Evolutionary conservation across 2,329 filamentous ascomycete genomes (phyloP).

Genomic region (Penicillium sp.): DNA sequence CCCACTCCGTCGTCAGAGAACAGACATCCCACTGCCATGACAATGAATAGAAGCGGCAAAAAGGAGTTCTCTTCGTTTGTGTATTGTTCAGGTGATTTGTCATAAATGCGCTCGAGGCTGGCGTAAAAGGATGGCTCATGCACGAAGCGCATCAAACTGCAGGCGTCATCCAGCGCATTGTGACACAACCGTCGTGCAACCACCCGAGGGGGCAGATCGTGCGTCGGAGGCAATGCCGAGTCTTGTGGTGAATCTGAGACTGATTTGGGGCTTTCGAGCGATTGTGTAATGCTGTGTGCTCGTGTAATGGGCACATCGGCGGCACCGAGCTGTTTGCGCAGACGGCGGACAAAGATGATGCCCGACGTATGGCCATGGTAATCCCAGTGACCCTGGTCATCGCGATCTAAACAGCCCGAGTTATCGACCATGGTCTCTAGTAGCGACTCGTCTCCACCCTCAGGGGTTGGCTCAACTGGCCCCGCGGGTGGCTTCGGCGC

Average conservation of each 20-base stretch:
- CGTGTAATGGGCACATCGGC: constrained; percentile 54
- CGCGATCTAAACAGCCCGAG: constrained; percentile 85
- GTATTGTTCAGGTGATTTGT: constrained; percentile 62
- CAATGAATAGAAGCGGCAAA: constrained; percentile 69
- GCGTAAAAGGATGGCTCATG: constrained; percentile 80
- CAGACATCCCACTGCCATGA: constrained; percentile 71
- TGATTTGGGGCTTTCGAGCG: constrained; percentile 70
- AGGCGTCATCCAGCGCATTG: constrained; percentile 62
- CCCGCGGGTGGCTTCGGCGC: constrained; percentile 20
- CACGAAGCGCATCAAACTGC: constrained; percentile 68
- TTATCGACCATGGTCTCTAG: constrained; percentile 94
- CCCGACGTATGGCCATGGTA: constrained; percentile 94
- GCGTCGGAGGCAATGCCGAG: constrained; percentile 52
- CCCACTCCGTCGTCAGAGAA: constrained; percentile 62
- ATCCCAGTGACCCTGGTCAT: constrained; percentile 89
- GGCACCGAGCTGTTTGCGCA: constrained; percentile 82
- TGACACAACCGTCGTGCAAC: constrained; percentile 59
- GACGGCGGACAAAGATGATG: constrained; percentile 79
- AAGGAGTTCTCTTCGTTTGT: constrained; percentile 66
- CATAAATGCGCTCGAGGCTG: constrained; percentile 75
- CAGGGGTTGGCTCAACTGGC: constrained; percentile 29
- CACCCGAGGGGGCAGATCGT: constrained; percentile 68
- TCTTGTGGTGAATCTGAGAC: constrained; percentile 65
- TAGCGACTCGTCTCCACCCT: constrained; percentile 65
- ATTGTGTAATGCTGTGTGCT: constrained; percentile 53